Evolutionary conservation across 164 flowering plant species (phyloP).

Genomic region (Sextonia rubra): DNA sequence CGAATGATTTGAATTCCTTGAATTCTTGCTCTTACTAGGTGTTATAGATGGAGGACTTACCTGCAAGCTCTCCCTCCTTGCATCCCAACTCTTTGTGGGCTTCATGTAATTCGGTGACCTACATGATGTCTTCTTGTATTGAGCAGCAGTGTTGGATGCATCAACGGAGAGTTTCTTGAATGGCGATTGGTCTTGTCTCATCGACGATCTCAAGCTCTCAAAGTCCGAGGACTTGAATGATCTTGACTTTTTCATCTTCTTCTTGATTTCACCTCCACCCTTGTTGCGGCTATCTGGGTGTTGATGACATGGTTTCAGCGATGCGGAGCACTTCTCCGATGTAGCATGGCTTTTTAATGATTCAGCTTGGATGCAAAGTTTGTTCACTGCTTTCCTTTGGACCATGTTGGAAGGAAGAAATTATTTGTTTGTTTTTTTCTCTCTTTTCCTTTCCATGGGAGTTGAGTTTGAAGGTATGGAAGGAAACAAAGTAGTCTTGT

Average conservation of each 20-base stretch:
- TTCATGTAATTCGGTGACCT: slow-evolving; percentile 41
- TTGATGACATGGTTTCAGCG: slow-evolving; percentile 16
- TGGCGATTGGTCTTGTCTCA: slow-evolving; percentile 4
- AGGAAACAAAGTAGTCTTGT: slow-evolving; percentile 17
- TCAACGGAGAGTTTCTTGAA: slow-evolving; percentile 1
- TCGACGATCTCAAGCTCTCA: slow-evolving; percentile 12
- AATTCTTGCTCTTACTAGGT: slow-evolving; percentile 6
- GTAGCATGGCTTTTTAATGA: slow-evolving; percentile 17
- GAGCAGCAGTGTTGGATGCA: slow-evolving; percentile 5
- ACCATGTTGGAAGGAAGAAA: slow-evolving; percentile 53
- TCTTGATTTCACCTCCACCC: slow-evolving; percentile 24
- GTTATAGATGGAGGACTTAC: slow-evolving; percentile 34
- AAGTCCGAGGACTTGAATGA: slow-evolving; percentile 23
- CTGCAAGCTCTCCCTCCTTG: slow-evolving; percentile 33
- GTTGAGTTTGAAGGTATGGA: slow-evolving; percentile 3
- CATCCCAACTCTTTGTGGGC: slow-evolving; percentile 43
- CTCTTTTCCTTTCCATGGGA: slow-evolving; percentile 15
- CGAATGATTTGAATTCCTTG: slow-evolving; percentile 6
- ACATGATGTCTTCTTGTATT: slow-evolving; percentile 16
- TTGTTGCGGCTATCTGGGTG: slow-evolving; percentile 19
- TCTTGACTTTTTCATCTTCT: slow-evolving; percentile 26
- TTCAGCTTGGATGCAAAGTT: slow-evolving; percentile 49
- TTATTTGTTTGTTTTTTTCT: not conserved
- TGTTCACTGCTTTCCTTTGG: slow-evolving; percentile 44
- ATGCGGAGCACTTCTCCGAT: slow-evolving; percentile 14